Evolutionary conservation across 192 early-diverging fungal genomes (phyloP).

Genomic region (Backusella psychrophila): DNA sequence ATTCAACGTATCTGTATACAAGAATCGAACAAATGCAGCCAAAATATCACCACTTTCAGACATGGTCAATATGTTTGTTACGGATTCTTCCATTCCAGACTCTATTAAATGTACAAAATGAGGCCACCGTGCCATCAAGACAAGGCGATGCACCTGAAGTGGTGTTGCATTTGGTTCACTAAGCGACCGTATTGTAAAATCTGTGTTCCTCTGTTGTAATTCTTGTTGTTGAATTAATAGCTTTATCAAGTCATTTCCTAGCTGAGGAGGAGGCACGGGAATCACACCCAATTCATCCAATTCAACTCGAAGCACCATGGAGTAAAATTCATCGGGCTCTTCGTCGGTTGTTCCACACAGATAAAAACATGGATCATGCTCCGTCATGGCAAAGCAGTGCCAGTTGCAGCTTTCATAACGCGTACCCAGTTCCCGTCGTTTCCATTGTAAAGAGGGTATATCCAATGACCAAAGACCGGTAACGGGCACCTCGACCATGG

Average conservation of each 20-base stretch:
- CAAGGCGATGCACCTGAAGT: conserved; percentile 55
- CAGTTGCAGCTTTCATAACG: conserved; percentile 41
- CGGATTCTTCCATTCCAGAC: conserved; percentile 61
- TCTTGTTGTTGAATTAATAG: conserved; percentile 24
- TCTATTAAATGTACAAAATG: conserved; percentile 56
- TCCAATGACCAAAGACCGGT: conserved; percentile 62
- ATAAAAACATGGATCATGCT: conserved; percentile 46
- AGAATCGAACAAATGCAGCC: conserved; percentile 49
- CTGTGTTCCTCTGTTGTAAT: conserved; percentile 9
- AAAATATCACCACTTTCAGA: conserved; percentile 52
- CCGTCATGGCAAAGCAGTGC: conserved; percentile 63
- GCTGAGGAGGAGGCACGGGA: conserved; percentile 43
- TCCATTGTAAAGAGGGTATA: conserved; percentile 57
- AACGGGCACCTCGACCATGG: background rate
- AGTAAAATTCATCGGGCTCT: conserved; percentile 58
- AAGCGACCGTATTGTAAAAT: conserved; percentile 49
- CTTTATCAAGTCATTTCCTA: conserved; percentile 47
- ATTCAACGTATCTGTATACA: conserved; percentile 58
- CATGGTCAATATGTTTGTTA: conserved; percentile 40
- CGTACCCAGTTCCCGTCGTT: conserved; percentile 32
- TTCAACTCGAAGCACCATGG: conserved; percentile 52
- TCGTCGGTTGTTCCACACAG: conserved; percentile 52
- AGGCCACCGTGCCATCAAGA: conserved; percentile 62
- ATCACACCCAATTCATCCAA: conserved; percentile 56
- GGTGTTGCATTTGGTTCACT: conserved; percentile 28